phyloP scores from a whole-genome alignment of 192 early-diverging fungal species.

The Funneliformis geosporum region DNA sequence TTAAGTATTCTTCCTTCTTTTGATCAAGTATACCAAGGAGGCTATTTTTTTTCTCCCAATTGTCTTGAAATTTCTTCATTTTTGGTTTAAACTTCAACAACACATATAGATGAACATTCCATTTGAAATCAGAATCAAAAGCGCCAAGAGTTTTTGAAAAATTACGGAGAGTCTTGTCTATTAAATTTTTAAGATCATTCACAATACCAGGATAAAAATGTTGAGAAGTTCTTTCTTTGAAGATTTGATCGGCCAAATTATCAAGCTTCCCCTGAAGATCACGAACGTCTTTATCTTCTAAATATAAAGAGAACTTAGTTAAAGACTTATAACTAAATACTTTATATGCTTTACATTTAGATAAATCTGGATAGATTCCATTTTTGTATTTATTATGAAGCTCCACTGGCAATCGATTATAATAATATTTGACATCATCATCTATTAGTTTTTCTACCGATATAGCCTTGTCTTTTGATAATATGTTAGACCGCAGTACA shows the following conservation, averaged over 20 bases:
- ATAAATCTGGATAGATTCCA: neutral
- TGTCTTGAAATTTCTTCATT: constrained; percentile 1
- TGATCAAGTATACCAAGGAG: constrained; percentile 23
- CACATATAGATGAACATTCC: constrained; percentile 1
- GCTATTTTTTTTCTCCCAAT: constrained; percentile 19
- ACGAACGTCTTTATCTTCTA: neutral
- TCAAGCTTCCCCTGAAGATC: neutral
- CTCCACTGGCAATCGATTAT: neutral
- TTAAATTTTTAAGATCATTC: neutral
- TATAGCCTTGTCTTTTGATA: neutral
- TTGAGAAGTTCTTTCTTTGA: neutral
- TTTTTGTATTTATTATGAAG: neutral
- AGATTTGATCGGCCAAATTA: neutral
- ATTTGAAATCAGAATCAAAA: neutral
- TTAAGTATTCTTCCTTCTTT: constrained; percentile 23
- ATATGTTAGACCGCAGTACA: neutral
- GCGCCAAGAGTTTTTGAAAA: neutral
- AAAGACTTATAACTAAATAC: neutral
- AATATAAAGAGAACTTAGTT: too few species aligned
- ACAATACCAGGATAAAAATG: constrained; percentile 15
- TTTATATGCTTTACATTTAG: constrained; percentile 16
- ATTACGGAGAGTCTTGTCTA: neutral
- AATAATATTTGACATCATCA: constrained; percentile 15
- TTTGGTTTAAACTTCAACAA: constrained; percentile 15
- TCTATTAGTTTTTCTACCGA: constrained; percentile 9